Conservation (phyloP, 768 basidiomycete genomes). For the Clitopilus passeckerianus region DNA sequence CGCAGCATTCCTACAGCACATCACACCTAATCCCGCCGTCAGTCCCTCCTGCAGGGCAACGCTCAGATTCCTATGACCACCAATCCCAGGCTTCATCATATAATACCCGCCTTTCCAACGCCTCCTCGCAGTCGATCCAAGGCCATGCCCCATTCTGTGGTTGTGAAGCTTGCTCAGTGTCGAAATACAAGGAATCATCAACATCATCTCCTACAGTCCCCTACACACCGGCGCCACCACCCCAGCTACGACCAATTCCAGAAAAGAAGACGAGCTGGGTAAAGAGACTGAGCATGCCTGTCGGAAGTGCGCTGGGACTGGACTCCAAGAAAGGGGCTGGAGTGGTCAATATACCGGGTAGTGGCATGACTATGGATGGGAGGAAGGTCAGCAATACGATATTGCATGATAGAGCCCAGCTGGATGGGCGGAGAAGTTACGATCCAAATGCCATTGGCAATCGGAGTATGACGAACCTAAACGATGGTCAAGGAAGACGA, state of each 20-base stretch:
- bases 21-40: constrained; percentile 35
- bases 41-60: constrained; percentile 10
- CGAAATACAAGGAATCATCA: constrained; percentile 38
- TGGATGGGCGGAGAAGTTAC: constrained; percentile 47
- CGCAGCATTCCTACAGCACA: constrained; percentile 35
- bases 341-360: constrained; percentile 10
- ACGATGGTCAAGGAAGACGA: constrained; percentile 23
- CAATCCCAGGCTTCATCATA: constrained; percentile 11
- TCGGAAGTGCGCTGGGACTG: constrained; percentile 50
- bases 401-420: constrained; percentile 24
- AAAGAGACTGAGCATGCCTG: constrained; percentile 72
- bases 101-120: constrained; percentile 15
- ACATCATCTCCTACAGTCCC: constrained; percentile 20
- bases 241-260: constrained; percentile 42
- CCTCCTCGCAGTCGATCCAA: constrained; percentile 21
- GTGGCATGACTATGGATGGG: constrained; percentile 36
- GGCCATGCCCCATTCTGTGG: constrained; percentile 63
- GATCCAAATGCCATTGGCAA: constrained; percentile 37
- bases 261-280: constrained; percentile 69
- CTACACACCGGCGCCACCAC: constrained; percentile 34
- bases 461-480: constrained; percentile 49
- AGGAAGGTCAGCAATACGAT: constrained; percentile 44
- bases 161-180: constrained; percentile 57
- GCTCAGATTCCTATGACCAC: constrained; percentile 10
- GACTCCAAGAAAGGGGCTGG: constrained; percentile 44